Percentiles rank a stretch among this genome's conserved stretches.
Conservation (phyloP, 495 filamentous ascomycete species). For the Hypoxylon intermedium region DNA sequence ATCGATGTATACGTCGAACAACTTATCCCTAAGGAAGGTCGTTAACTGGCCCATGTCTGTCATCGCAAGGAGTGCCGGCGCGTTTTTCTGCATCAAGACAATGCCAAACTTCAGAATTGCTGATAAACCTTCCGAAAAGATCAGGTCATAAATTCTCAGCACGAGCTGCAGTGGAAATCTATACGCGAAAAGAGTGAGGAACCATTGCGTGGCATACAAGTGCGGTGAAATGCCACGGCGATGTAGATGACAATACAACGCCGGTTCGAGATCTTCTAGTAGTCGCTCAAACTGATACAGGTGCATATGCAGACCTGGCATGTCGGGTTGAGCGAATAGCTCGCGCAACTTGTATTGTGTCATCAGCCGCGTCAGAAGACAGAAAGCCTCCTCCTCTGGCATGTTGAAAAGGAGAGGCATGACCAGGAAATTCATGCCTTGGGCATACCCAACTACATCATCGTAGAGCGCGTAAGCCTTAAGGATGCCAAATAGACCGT, state of each 20-base stretch:
- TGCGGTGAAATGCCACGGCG: conserved; percentile 87
- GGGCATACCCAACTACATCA: conserved; percentile 92
- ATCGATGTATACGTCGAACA: conserved; percentile 98
- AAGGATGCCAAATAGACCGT: conserved; percentile 91
- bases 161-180: conserved; percentile 96
- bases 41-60: conserved; percentile 88
- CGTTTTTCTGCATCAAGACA: conserved; percentile 94
- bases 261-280: conserved; percentile 92
- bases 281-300: conserved; percentile 95
- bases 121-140: conserved; percentile 92
- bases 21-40: conserved; percentile 85
- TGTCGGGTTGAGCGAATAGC: conserved; percentile 86
- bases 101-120: conserved; percentile 93
- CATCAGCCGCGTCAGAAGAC: conserved; percentile 91
- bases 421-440: conserved; percentile 98
- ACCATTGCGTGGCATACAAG: conserved; percentile 98
- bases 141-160: conserved; percentile 94
- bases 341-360: conserved; percentile 93
- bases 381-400: conserved; percentile 97
- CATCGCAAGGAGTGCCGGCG: conserved; percentile 78
- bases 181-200: conserved; percentile 98
- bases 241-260: conserved; percentile 92
- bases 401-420: conserved; percentile 99
- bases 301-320: conserved; percentile 92
- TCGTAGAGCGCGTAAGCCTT: conserved; percentile 98